A percentile compares a stretch with the other conserved stretches of the same genome.
phyloP scores from a whole-genome alignment of 176 grass and related monocot species.

The Rhynchospora tenuis region DNA sequence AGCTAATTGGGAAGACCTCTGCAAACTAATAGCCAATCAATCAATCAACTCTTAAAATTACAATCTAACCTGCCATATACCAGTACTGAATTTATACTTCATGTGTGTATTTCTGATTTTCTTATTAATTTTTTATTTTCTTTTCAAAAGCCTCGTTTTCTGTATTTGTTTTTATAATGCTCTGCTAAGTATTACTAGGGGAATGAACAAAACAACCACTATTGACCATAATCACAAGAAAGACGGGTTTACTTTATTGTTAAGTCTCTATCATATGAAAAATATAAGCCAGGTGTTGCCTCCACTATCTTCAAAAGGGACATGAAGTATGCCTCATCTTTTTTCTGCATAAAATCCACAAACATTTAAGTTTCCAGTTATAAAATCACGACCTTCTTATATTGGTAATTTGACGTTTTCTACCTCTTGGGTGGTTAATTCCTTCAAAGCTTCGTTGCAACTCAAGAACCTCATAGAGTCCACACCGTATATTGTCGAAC shows the following conservation, averaged over 20 bases:
- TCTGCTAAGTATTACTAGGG: neutral
- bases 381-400: neutral
- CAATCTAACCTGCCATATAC: neutral
- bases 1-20: constrained; percentile 76
- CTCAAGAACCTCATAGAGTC: constrained; percentile 78
- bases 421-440: constrained; percentile 94
- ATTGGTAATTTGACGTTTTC: neutral
- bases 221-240: constrained; percentile 5
- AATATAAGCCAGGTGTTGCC: constrained; percentile 77
- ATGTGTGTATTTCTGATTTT: neutral
- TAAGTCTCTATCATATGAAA: constrained; percentile 83
- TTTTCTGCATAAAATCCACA: constrained; percentile 56
- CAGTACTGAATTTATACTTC: neutral
- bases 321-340: constrained; percentile 90
- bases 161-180: neutral
- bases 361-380: constrained; percentile 3
- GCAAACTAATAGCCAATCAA: constrained; percentile 57
- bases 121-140: neutral
- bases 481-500: constrained; percentile 54
- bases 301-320: constrained; percentile 87
- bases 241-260: constrained; percentile 69
- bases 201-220: neutral
- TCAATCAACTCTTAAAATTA: constrained; percentile 1
- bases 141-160: neutral
- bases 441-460: constrained; percentile 76